These are phyloP conservation scores for Avena eriantha DNA, from an alignment of 176 grass and related monocot genomes.

Conservation along the genomic window DNA sequence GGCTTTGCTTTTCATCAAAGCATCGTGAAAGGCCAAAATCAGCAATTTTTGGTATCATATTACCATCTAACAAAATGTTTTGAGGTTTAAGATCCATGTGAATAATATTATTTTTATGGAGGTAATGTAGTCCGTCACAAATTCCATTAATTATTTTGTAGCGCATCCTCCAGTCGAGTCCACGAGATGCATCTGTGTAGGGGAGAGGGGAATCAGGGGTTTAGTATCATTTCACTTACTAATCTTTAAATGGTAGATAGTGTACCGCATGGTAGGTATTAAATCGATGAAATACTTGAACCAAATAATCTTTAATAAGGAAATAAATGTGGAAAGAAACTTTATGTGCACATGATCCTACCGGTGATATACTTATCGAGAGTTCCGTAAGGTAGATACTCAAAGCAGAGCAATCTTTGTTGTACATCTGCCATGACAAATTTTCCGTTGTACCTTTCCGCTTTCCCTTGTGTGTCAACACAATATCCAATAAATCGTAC, in stretches of 20 bases:
- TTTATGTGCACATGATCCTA: not conserved
- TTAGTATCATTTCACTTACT: not conserved
- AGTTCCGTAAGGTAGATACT: not conserved
- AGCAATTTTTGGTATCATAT: not conserved
- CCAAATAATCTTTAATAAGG: not conserved
- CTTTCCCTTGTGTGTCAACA: not conserved
- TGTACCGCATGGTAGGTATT: not conserved
- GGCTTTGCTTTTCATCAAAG: not conserved
- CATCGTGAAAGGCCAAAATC: not conserved
- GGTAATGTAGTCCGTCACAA: not conserved
- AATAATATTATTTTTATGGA: not conserved
- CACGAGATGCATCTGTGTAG: not conserved
- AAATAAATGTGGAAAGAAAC: not conserved
- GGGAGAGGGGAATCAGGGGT: not conserved
- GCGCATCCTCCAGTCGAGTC: not conserved
- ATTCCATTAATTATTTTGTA: not conserved
- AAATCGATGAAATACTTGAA: not conserved
- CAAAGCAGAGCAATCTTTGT: not conserved
- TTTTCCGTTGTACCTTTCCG: not conserved
- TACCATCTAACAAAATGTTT: not conserved
- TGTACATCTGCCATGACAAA: not conserved
- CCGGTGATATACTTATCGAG: not conserved
- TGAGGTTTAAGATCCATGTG: constrained; percentile 21
- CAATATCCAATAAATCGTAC: constrained; percentile 9
- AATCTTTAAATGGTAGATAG: not conserved